Evolutionary conservation across 1,284 basidiomycete genomes (phyloP), one percentile per base, ranked within the genome.

Genomic region (Fomitopsis betulina): DNA sequence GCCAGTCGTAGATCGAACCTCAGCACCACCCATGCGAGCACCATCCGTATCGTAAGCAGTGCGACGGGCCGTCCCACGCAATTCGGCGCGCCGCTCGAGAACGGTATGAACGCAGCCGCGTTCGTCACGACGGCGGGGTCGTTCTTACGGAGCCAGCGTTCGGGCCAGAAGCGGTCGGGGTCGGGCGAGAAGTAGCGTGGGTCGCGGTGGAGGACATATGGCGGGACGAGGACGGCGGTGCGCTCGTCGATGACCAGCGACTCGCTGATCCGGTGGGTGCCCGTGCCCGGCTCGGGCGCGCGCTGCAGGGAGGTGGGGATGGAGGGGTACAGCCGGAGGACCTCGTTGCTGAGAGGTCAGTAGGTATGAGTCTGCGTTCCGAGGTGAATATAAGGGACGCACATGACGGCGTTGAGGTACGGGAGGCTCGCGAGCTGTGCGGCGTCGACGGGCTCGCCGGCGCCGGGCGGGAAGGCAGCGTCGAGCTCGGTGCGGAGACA

Each of bases 401-500:
- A 73, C 71, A 72, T 67, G 39, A 62, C 56, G 37, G 71, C 72
- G 37, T 69, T 70, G 23, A 75, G 58, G 61, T 62, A 74, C 5
- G 57, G 59, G 66, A 75, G 67, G 2, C 67, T 55, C 2, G 50
- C 50, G 40, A 68, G 65, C 27, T 63, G 61, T 23, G 54, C 52
- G 1, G 62, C 52, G 38, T 70, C 65, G 19, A 67, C 38, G 1
- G 67, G 55, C 45, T 73, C 64, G 50, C 68, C 66, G 12, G 53
- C 17, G 60, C 64, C 9, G 63, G 66, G 40, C 68, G 60, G 25
- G 30, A 42, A 57, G 7, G 38, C 21, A 5, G 43, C 40, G 63
- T 86, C 85, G 25, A 86, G 70, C 66, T 86, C 84, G 2, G 65
- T 68, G 59, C 76, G 78, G 3, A 85, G 71, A 4, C 74, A 73